phyloP scores from a whole-genome alignment of 2,329 filamentous ascomycete species.

The Arthrobotrys conoides region DNA sequence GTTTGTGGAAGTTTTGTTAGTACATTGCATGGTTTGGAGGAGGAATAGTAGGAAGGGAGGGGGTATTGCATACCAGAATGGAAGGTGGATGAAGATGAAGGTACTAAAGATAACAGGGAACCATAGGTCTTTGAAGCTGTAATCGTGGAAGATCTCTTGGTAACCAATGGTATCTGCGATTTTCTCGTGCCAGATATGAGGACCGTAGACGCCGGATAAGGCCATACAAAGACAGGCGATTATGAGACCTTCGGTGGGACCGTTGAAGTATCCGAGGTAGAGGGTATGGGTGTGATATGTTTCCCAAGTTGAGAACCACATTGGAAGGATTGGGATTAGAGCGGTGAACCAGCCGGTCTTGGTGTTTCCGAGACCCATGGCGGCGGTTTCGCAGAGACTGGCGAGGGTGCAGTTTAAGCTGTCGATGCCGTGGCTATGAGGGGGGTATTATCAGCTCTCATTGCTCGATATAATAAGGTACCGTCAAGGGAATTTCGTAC shows the following conservation, averaged over 20 bases:
- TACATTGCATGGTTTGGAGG: neutral
- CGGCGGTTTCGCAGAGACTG: slow-evolving; percentile 89
- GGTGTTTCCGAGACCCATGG: slow-evolving; percentile 89
- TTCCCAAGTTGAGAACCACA: slow-evolving; percentile 99
- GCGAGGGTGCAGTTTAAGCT: slow-evolving; percentile 92
- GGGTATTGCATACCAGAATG: slow-evolving; percentile 75
- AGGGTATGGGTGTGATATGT: slow-evolving; percentile 98
- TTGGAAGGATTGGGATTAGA: slow-evolving; percentile 89
- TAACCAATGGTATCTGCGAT: slow-evolving; percentile 79
- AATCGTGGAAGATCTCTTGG: slow-evolving; percentile 75
- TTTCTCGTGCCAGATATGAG: slow-evolving; percentile 85
- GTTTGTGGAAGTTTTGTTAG: neutral
- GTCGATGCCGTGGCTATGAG: slow-evolving; percentile 86
- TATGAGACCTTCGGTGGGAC: slow-evolving; percentile 93
- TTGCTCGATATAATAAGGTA: neutral
- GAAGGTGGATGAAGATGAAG: slow-evolving; percentile 81
- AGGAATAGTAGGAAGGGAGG: neutral
- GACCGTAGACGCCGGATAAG: slow-evolving; percentile 87
- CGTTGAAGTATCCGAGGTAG: slow-evolving; percentile 96
- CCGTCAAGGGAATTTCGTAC: slow-evolving; percentile 67
- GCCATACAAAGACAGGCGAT: slow-evolving; percentile 90
- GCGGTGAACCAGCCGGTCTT: slow-evolving; percentile 91
- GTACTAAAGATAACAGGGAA: slow-evolving; percentile 78
- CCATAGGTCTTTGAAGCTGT: slow-evolving; percentile 90
- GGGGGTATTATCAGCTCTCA: slow-evolving; percentile 8